Percentiles rank a stretch among this genome's conserved stretches.
These are phyloP conservation scores for Prorocentrum cordatum DNA, from an alignment of 169 alveolate species.

Conservation along the genomic window DNA sequence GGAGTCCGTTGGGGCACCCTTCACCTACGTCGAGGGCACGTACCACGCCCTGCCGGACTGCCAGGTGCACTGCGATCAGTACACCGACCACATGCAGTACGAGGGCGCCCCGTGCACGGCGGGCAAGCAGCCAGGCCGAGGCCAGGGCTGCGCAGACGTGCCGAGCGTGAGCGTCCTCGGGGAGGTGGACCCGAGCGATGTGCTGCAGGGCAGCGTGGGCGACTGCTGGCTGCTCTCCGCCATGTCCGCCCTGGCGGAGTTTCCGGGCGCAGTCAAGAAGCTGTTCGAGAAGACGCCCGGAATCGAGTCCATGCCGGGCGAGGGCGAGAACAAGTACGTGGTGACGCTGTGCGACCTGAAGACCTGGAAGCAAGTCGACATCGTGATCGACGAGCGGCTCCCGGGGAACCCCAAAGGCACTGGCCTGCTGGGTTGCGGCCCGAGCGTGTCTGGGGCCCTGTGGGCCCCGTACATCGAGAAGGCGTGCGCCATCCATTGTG, in stretches of 20 bases:
- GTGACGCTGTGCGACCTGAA: slow-evolving; percentile 1
- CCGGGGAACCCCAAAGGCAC: not conserved
- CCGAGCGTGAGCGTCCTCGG: not conserved
- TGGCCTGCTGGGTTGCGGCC: not conserved
- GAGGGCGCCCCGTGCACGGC: not conserved
- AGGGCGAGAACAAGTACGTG: not conserved
- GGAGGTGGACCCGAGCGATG: not conserved
- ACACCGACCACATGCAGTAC: not conserved
- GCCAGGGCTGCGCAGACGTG: not conserved
- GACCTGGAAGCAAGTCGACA: not conserved
- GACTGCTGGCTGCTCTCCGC: slow-evolving; percentile 52
- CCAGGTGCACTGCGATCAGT: too few relatives aligned
- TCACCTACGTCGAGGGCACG: not conserved
- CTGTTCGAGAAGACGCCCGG: not conserved
- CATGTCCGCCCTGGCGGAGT: slow-evolving; percentile 16
- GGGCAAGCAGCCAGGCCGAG: not conserved
- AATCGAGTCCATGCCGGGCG: not conserved
- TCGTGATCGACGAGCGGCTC: not conserved
- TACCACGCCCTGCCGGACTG: not conserved
- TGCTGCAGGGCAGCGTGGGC: slow-evolving; percentile 5
- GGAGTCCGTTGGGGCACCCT: not conserved
- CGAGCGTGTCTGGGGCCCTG: not conserved
- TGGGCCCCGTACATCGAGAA: not conserved
- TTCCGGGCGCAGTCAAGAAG: not conserved
- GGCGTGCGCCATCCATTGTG: slow-evolving; percentile 7